Evolutionary conservation across 192 early-diverging fungal species (phyloP), one percentile per base, ranked within the genome.

Genomic region (Podila epigama): DNA sequence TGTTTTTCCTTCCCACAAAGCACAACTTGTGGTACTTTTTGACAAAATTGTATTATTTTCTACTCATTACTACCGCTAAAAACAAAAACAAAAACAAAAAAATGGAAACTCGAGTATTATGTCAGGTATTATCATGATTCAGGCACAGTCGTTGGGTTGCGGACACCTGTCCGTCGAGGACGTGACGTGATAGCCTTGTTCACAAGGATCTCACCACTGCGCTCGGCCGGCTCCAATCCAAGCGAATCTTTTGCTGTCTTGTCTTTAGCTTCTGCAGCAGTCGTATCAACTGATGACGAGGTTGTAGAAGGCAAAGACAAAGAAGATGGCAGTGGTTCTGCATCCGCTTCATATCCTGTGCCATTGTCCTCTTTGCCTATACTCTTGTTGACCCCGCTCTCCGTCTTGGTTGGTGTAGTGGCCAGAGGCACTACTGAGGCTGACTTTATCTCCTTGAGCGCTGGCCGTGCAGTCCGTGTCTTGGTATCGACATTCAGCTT

Each of bases 191-290:
- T 51, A 18, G 73, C 66, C 56, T 60, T 68, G 61, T 58, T 77
- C 20, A 68, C 66, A 60, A 77, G 37, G 27, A 77, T 27, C 36
- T 57, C 53, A 51, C 73, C 73, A 48, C 66, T 77, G 29, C 73
- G 40, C 53, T 77, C 58, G 13, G 66, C 55, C 12, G 68, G 58
- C 28, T 62, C 20, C 2, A 29, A 9, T 0, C 60, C 63, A 12
- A 20, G 9, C 41, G 65, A 60, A 27, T 11, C 33, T 33, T 57
- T 33, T 6, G 44, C 3, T 22, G 42, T 18, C 16, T 3, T 15
- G 6, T 44, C 18, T 15, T 44, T 20, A 44, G 42, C 6, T 44
- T 42, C n/a, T n/a, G 42, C 13, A 44, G 7, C 4, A 12, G 16
- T 44, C 42, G 16, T 18, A 44, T 44, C 0, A 44, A 44, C 44